Evolutionary conservation across 805 yeast species (phyloP), one percentile per base, ranked within the genome.

Genomic region (Zygotorulaspora florentina): DNA sequence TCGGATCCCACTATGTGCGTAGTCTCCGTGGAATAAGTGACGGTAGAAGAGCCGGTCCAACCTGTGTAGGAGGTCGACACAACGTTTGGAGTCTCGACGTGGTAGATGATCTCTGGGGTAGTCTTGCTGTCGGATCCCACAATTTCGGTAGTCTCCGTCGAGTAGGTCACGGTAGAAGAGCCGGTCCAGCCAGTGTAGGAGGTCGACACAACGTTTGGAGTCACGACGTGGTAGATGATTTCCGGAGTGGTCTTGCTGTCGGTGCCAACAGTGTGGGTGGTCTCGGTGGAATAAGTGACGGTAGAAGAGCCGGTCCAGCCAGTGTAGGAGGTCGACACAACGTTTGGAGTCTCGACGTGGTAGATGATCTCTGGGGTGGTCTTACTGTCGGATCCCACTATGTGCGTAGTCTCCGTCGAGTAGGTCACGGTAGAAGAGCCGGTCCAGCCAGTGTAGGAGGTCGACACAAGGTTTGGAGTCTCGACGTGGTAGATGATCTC

Each of bases 401-500:
- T 15, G 13, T 16, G 6, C 15, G 16, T 34, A 15, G 25, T 13
- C 37, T 16, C 25, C 16, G 45, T 17, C 26, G 15, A 23, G 33
- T 25, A 15, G 13, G 44, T 18, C 17, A 8, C 13, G 1, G 31
- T 34, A 8, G 10, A 30, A 5, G 15, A 18, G 39, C 33, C 17
- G 12, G 23, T 16, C 30, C 15, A 41, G 4, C 33, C 31, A 17
- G 46, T 42, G 46, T 35, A 35, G 3, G 40, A 13, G 0, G 41
- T 42, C 6, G 40, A 26, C 1, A 30, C 40, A 10, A 25, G 11
- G 11, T 39, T 23, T 3, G 56, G 57, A n/a, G 54, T 51, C 31
- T 49, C 52, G 12, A 54, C 56, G 28, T 50, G 49, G 52, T 45
- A 45, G 37, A 52, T 44, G 13, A 43, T 43, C 25, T 44, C 53